These are phyloP conservation scores for Buddleja alternifolia DNA, from an alignment of 257 asterid genomes.

Conservation along the genomic window DNA sequence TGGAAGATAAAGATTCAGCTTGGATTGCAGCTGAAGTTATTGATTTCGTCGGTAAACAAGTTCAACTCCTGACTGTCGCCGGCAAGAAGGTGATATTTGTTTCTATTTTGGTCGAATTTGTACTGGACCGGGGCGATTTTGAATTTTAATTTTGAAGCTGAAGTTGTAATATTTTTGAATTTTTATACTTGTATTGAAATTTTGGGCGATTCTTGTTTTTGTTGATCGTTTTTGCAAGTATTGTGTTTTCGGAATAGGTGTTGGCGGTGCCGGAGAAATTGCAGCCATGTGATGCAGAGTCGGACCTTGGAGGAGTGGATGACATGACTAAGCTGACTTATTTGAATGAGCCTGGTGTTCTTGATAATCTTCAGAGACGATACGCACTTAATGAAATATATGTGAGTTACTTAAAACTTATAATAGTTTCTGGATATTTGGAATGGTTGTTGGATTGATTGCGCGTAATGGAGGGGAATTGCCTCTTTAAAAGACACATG, in stretches of 20 bases:
- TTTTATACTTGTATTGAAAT: background rate
- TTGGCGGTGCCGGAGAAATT: constrained; percentile 68
- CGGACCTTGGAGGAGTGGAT: constrained; percentile 97
- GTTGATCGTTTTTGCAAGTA: background rate
- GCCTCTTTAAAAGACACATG: constrained; percentile 5
- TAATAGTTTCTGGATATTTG: background rate
- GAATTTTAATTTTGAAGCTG: background rate
- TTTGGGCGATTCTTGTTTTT: background rate
- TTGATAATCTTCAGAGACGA: constrained; percentile 87
- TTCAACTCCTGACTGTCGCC: constrained; percentile 64
- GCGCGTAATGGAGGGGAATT: constrained; percentile 1
- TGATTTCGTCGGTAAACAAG: constrained; percentile 73
- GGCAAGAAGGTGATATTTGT: constrained; percentile 67
- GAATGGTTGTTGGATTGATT: background rate
- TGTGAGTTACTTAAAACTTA: constrained; percentile 49
- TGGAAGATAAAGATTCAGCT: constrained; percentile 73
- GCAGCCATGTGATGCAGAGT: constrained; percentile 80
- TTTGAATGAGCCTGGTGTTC: constrained; percentile 95
- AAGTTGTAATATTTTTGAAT: background rate
- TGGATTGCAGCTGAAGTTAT: constrained; percentile 84
- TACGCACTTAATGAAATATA: constrained; percentile 90
- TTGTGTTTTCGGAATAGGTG: constrained; percentile 42
- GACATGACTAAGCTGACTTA: constrained; percentile 95
- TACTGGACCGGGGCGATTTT: background rate
- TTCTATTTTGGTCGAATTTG: background rate